Conservation (phyloP, 2,329 filamentous ascomycete genomes). For the Dissoconium aciculare region DNA sequence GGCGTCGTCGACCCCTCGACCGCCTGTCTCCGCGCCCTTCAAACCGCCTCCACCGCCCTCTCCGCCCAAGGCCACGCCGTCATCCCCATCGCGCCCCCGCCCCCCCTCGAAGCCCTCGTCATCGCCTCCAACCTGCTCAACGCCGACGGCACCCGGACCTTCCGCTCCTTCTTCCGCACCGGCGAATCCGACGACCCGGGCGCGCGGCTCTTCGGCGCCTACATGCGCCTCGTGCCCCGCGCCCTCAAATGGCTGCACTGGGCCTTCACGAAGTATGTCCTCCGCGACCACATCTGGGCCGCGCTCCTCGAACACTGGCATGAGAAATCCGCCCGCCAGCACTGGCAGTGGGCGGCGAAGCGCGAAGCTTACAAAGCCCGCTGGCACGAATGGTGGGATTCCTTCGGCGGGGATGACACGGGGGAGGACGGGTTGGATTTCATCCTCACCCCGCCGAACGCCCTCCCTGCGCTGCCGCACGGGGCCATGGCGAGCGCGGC, state of each 20-base stretch:
- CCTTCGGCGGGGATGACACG: conserved; percentile 36
- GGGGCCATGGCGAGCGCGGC: conserved; percentile 74
- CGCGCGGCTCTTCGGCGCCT: conserved; percentile 56
- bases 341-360: conserved; percentile 66
- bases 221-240: conserved; percentile 58
- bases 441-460: conserved; percentile 71
- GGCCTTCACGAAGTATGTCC: conserved; percentile 74
- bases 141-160: conserved; percentile 68
- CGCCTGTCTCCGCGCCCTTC: conserved; percentile 63
- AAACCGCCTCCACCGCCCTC: conserved; percentile 55
- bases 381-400: conserved; percentile 80
- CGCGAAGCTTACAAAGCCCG: conserved; percentile 61
- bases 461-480: conserved; percentile 77
- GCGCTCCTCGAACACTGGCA: conserved; percentile 59
- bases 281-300: conserved; percentile 62
- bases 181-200: conserved; percentile 71
- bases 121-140: conserved; percentile 71
- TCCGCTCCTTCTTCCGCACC: conserved; percentile 57
- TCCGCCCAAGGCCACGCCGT: conserved; percentile 61
- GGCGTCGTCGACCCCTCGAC: conserved; percentile 74
- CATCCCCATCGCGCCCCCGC: conserved; percentile 37
- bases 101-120: conserved; percentile 57
- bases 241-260: conserved; percentile 75
- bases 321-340: conserved; percentile 57
- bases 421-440: conserved; percentile 45